Base-by-base conservation (phyloP, 306 rosid genomes). In the Senna siamea region DNA sequence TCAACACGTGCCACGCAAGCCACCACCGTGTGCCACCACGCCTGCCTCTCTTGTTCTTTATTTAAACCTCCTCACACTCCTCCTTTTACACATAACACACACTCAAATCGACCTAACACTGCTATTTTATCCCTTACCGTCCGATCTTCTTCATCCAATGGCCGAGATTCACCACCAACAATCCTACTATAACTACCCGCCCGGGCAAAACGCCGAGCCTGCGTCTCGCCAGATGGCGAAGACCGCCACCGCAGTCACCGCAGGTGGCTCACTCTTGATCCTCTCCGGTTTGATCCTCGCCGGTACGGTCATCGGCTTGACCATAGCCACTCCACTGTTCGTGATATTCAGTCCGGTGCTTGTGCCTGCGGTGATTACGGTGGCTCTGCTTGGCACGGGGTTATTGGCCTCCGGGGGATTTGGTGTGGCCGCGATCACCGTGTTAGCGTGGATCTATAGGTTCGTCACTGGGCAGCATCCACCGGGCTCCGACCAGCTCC, bases 341-440 rank as follows among this genome's bases (percentile, higher is more conserved):
- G 90, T 91, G 19, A 74, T 93, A n/a, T 93, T 91, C 87, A 93
- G 98, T 9, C 98, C 97, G 1, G 93, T 91, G 19, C 84, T 93
- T 0, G 86, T 93, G 0, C 96, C 98, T 0, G 91, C 98, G 0
- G 69, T 80, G 18, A 72, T 85, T 7, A 22, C 87, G 0, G 80
- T 77, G 4, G 66, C 79, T 0, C 78, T 93, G 0, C 14, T 93
- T 14, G 23, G 75, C 9, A 4, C 71, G 3, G 98, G 98, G 37
- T 93, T 93, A 74, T 47, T 91, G 47, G 73, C 89, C 3, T 84
- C 97, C 0, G 90, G 92, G 0, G 96, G 96, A 0, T 84, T 93
- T 2, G 90, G 97, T 0, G 90, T 85, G 30, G 93, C 92, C 0
- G 92, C 94, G 13, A 17, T 89, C n/a, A 87, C 88, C 0, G 92